A percentile compares a stretch with the other conserved stretches of the same genome.
These are phyloP conservation scores for Mytilinidion resinicola DNA, from an alignment of 495 filamentous ascomycete species.

Conservation along the genomic window DNA sequence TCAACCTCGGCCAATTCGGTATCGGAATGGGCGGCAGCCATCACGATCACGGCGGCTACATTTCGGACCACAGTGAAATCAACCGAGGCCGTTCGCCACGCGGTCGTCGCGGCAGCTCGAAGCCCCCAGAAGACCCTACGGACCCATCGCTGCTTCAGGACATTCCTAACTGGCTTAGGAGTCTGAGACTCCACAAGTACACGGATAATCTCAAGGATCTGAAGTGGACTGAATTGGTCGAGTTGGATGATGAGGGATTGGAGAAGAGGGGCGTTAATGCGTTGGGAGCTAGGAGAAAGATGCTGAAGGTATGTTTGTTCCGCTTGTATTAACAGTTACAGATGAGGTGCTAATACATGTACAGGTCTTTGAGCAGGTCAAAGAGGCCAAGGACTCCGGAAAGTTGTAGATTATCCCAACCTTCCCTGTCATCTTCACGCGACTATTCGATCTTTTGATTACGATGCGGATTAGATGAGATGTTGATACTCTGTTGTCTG, in stretches of 20 bases:
- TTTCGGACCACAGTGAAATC: constrained; percentile 90
- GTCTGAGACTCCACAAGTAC: constrained; percentile 93
- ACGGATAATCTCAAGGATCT: constrained; percentile 96
- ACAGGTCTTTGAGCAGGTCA: constrained; percentile 58
- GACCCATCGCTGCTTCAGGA: constrained; percentile 87
- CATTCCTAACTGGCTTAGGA: constrained; percentile 93
- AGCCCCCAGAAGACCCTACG: constrained; percentile 95
- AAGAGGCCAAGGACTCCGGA: constrained; percentile 49
- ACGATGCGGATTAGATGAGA: too few species aligned
- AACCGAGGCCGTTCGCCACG: constrained; percentile 84
- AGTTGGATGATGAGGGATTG: constrained; percentile 87
- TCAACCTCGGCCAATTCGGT: constrained; percentile 63
- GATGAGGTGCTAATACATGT: constrained; percentile 4
- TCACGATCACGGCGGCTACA: constrained; percentile 68
- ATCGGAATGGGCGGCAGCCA: constrained; percentile 53
- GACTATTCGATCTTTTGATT: too few species aligned
- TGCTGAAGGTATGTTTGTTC: constrained; percentile 76
- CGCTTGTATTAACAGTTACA: neutral
- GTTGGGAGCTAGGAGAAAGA: constrained; percentile 89
- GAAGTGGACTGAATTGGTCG: constrained; percentile 89
- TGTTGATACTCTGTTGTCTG: too few species aligned
- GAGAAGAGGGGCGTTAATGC: constrained; percentile 94
- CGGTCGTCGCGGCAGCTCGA: constrained; percentile 87
- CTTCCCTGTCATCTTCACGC: too few species aligned
- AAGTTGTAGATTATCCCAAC: constrained; percentile 21